Evolutionary conservation across 345 rosid species (phyloP).

Genomic region (Boechera divaricarpa): DNA sequence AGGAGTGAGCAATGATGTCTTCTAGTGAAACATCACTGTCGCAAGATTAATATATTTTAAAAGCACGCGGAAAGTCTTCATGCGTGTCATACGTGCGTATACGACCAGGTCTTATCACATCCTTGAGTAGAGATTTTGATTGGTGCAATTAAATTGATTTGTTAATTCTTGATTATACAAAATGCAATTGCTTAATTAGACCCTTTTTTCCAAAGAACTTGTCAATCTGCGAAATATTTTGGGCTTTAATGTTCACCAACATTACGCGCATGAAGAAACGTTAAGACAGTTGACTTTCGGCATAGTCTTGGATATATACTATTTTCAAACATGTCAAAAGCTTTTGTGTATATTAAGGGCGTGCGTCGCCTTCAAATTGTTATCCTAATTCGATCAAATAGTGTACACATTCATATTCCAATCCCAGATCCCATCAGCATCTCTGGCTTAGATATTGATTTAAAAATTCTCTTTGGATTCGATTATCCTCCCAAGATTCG

Average conservation of each 20-base stretch:
- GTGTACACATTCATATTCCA: too few relatives aligned
- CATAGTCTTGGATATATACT: neutral
- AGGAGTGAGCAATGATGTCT: conserved; percentile 22
- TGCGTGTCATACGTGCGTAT: neutral
- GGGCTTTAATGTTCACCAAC: neutral
- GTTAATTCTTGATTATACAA: neutral
- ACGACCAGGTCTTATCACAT: neutral
- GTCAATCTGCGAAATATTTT: neutral
- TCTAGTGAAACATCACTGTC: conserved; percentile 17
- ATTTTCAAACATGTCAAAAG: neutral
- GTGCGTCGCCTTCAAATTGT: neutral
- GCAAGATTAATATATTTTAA: neutral
- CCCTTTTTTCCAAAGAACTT: neutral
- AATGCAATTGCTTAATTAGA: conserved; percentile 5
- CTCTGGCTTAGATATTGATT: too few relatives aligned
- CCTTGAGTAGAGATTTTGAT: conserved; percentile 16
- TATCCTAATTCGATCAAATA: too few relatives aligned
- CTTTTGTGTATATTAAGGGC: neutral
- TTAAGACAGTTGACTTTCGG: neutral
- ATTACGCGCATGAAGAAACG: neutral
- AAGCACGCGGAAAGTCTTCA: neutral
- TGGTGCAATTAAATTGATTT: neutral
- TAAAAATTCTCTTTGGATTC: too few relatives aligned
- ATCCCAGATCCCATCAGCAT: too few relatives aligned
- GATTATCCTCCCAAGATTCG: too few relatives aligned